A percentile compares a stretch with the other conserved stretches of the same genome.
These are phyloP conservation scores for Triticum turgidum DNA, from an alignment of 176 grass and related monocot species.

Conservation along the genomic window DNA sequence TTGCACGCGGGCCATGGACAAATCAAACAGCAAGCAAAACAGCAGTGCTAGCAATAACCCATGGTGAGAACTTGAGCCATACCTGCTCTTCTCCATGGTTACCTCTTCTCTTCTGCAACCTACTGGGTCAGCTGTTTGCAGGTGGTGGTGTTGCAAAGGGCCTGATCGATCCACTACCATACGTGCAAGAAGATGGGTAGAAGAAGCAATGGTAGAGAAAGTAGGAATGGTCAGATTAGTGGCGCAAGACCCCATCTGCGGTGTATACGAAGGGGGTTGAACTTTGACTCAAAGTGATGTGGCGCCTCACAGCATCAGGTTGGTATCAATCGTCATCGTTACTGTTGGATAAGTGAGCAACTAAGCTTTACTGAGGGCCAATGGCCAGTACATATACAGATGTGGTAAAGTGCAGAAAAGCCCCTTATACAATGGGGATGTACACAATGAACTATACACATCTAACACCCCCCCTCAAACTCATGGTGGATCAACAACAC, in stretches of 20 bases:
- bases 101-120: background rate
- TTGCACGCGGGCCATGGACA: slow-evolving; percentile 4
- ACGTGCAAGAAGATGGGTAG: background rate
- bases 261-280: background rate
- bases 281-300: background rate
- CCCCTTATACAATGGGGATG: too few relatives aligned
- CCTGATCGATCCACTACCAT: background rate
- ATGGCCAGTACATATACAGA: too few relatives aligned
- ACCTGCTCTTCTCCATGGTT: background rate
- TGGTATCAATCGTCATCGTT: background rate
- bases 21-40: background rate
- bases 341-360: too few relatives aligned
- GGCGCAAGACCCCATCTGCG: background rate
- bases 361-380: too few relatives aligned
- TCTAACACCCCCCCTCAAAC: too few relatives aligned
- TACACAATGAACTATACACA: too few relatives aligned
- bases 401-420: too few relatives aligned
- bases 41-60: background rate
- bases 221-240: background rate
- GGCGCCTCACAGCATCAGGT: background rate
- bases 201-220: background rate
- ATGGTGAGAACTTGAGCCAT: background rate
- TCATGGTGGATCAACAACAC: too few relatives aligned
- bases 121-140: background rate
- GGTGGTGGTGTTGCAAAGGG: background rate